Percentiles rank a stretch among this genome's conserved stretches.
Evolutionary conservation across 1,139 yeast species (phyloP).

Genomic region (Candida glucosophila): DNA sequence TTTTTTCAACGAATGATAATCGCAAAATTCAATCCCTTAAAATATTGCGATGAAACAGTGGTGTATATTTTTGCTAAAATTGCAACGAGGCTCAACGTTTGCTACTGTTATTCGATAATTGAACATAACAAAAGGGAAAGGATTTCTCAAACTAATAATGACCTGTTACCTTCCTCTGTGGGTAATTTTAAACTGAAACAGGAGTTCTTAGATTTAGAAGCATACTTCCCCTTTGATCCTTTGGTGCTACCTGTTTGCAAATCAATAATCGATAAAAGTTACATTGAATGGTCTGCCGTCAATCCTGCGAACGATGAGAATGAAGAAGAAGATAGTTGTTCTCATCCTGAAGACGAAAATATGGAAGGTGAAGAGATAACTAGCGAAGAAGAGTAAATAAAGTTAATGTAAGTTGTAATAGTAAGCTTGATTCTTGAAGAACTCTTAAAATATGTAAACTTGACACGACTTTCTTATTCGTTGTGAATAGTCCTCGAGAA

Average conservation of each 20-base stretch:
- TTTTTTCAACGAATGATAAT: constrained; percentile 81
- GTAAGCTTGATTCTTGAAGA: no score
- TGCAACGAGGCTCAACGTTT: constrained; percentile 82
- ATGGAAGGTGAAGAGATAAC: no score
- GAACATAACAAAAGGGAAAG: constrained; percentile 79
- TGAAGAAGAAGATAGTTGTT: constrained; percentile 31
- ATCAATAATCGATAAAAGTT: constrained; percentile 40
- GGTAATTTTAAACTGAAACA: constrained; percentile 48
- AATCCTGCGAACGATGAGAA: constrained; percentile 44
- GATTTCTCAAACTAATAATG: constrained; percentile 29
- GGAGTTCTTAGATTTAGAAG: constrained; percentile 81
- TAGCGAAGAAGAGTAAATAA: no score
- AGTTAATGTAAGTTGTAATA: no score
- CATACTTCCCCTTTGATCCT: constrained; percentile 95
- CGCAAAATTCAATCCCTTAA: constrained; percentile 86
- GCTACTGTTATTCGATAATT: constrained; percentile 87
- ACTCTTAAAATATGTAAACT: no score
- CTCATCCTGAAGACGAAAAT: constrained; percentile 18
- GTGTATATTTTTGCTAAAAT: constrained; percentile 90
- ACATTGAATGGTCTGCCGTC: constrained; percentile 70
- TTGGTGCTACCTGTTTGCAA: constrained; percentile 61
- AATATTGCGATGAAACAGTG: constrained; percentile 89
- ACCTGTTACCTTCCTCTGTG: constrained; percentile 21
- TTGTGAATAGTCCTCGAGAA: no score
- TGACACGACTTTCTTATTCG: no score